phyloP scores from a whole-genome alignment of 805 yeast genomes.

The Osmozyma mogii region DNA sequence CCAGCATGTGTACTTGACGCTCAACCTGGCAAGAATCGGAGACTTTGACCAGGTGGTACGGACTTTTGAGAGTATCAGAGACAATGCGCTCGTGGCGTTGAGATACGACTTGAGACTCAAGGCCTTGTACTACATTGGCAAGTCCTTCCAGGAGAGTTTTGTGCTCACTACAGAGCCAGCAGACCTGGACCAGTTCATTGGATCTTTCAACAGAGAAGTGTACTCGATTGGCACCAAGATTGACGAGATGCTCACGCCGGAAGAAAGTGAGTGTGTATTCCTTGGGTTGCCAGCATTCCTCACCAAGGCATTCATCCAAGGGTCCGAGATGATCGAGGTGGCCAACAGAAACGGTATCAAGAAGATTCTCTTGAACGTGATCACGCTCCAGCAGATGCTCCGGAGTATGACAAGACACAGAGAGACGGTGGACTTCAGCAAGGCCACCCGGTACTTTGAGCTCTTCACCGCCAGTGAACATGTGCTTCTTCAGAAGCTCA shows the following conservation, averaged over 20 bases:
- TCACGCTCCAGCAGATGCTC: slow-evolving; percentile 62
- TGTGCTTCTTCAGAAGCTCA: slow-evolving; percentile 33
- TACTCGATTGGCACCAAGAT: slow-evolving; percentile 38
- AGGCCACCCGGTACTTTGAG: slow-evolving; percentile 50
- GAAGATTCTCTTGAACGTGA: slow-evolving; percentile 50
- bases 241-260: slow-evolving; percentile 22
- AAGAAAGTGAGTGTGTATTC: slow-evolving; percentile 24
- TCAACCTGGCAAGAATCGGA: slow-evolving; percentile 20
- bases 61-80: slow-evolving; percentile 27
- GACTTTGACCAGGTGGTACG: slow-evolving; percentile 31
- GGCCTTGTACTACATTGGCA: slow-evolving; percentile 43
- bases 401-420: slow-evolving; percentile 48
- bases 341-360: slow-evolving; percentile 54
- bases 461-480: slow-evolving; percentile 44
- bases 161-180: slow-evolving; percentile 49
- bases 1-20: slow-evolving; percentile 25
- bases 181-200: slow-evolving; percentile 51
- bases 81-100: slow-evolving; percentile 37
- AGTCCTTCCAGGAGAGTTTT: slow-evolving; percentile 39
- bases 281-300: slow-evolving; percentile 45
- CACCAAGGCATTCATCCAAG: slow-evolving; percentile 44
- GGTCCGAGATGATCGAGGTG: slow-evolving; percentile 41
- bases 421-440: slow-evolving; percentile 44
- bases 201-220: slow-evolving; percentile 42
- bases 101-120: slow-evolving; percentile 52